These are phyloP conservation scores for Starmerella ratchasimensis DNA, from an alignment of 805 yeast genomes.

Conservation along the genomic window DNA sequence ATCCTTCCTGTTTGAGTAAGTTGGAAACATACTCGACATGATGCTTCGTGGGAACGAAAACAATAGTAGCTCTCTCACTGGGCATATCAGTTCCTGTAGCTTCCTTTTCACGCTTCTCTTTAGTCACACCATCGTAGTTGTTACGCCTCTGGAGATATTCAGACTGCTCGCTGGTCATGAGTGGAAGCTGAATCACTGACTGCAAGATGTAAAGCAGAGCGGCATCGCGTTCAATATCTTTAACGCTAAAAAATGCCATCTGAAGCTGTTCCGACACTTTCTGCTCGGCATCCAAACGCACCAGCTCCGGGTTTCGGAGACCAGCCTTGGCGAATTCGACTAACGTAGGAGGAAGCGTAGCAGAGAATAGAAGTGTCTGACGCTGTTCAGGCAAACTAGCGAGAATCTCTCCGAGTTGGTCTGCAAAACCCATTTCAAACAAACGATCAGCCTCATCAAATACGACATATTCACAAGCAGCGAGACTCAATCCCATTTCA, in stretches of 20 bases:
- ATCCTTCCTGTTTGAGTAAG: constrained; percentile 63
- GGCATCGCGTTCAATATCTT: constrained; percentile 80
- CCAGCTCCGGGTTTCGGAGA: constrained; percentile 76
- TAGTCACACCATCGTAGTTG: constrained; percentile 40
- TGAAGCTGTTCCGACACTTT: constrained; percentile 83
- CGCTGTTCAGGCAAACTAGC: constrained; percentile 70
- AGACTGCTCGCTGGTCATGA: constrained; percentile 57
- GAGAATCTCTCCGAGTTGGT: constrained; percentile 77
- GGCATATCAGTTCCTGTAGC: constrained; percentile 79
- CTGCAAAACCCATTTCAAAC: constrained; percentile 92
- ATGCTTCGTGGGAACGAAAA: constrained; percentile 93
- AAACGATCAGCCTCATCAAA: constrained; percentile 96
- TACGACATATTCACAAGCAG: constrained; percentile 74
- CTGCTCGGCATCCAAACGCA: constrained; percentile 82
- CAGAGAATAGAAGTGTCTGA: constrained; percentile 83
- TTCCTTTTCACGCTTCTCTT: constrained; percentile 37
- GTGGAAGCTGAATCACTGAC: constrained; percentile 71
- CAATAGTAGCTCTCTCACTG: constrained; percentile 71
- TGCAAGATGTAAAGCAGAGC: constrained; percentile 63
- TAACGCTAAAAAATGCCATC: constrained; percentile 73
- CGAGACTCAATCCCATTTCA: constrained; percentile 82
- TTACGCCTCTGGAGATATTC: constrained; percentile 37
- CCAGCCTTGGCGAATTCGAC: constrained; percentile 98
- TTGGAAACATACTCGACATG: constrained; percentile 84
- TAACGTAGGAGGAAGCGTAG: constrained; percentile 81